Evolutionary conservation across 129 eudicot species (phyloP), one percentile per base, ranked within the genome.

Genomic region (Centaurea solstitialis): DNA sequence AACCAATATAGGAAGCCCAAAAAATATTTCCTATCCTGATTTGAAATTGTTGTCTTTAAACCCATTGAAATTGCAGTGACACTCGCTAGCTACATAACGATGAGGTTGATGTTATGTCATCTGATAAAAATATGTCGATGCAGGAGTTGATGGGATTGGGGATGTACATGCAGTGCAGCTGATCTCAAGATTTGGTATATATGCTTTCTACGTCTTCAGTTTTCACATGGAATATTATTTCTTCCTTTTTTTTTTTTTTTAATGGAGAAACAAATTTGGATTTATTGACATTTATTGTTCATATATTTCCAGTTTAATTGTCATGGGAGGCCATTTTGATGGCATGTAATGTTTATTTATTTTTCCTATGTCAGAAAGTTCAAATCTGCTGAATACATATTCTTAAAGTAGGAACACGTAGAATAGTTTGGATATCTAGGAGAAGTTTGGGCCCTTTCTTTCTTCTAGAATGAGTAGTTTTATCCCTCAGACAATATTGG

Each of bases 91-190:
- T 39, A 39, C 76, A 69, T 37, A 20, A 70, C 35, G 13, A 22
- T 33, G 80, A 61, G 45, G 53, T 35, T 28, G 41, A 65, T 30
- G 41, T 72, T 66, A 26, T 12, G 15, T 73, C 12, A 4, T 61
- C 75, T 76, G 65, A 38, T 76, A 24, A 57, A 39, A 30, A 28
- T 28, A 67, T 73, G 68, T 71, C 30, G 73, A 59, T 83, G 87
- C 91, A 94, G 98, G 97, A 68, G 96, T 94, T 76, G 86, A 91
- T n/a, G 97, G 97, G 78, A 92, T 94, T 8, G 98, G 98, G 73
- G 84, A 89, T 87, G 98, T 94, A 47, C 91, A 90, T 86, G 98
- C 94, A 2, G 85, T 94, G 80, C 92, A 88, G 81, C 81, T 94
- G 69, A 94, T 94, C 61, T 82, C 94, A 62, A 89, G 87, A 86